Evolutionary conservation across 1,284 basidiomycete species (phyloP).

Genomic region (Sphagnurus paluster): DNA sequence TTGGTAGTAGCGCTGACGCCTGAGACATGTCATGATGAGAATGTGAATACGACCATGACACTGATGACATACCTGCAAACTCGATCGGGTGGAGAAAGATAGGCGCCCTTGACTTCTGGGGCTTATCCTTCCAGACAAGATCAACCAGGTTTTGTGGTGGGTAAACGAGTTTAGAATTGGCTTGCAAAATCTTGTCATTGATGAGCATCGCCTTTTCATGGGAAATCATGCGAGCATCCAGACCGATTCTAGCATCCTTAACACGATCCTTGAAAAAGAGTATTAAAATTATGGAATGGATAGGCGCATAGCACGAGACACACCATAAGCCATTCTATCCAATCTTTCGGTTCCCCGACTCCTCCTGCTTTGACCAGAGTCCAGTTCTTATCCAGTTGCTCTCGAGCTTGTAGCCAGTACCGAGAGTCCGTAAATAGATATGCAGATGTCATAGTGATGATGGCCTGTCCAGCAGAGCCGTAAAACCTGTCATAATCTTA

Average conservation of each 20-base stretch:
- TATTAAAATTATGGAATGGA: slow-evolving; percentile 5
- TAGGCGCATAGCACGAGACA: slow-evolving; percentile 25
- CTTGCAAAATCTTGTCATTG: slow-evolving; percentile 51
- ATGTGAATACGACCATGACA: background rate
- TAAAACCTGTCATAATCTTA: slow-evolving; percentile 59
- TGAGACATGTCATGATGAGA: slow-evolving; percentile 16
- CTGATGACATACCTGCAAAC: slow-evolving; percentile 58
- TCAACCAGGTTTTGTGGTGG: slow-evolving; percentile 86
- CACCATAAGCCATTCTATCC: slow-evolving; percentile 76
- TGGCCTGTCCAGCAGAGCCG: slow-evolving; percentile 83
- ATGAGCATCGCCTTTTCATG: slow-evolving; percentile 68
- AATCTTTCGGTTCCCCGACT: slow-evolving; percentile 61
- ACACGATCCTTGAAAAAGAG: slow-evolving; percentile 45
- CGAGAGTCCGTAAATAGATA: slow-evolving; percentile 86
- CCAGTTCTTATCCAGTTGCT: slow-evolving; percentile 82
- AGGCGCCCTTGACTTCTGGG: slow-evolving; percentile 63
- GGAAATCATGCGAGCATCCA: slow-evolving; percentile 88
- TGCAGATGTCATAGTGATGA: slow-evolving; percentile 66
- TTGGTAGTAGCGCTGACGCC: slow-evolving; percentile 60
- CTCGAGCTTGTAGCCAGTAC: slow-evolving; percentile 85
- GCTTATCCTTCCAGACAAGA: slow-evolving; percentile 77
- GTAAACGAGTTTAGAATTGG: slow-evolving; percentile 64
- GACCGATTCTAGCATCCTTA: slow-evolving; percentile 66
- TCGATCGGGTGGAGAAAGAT: slow-evolving; percentile 76
- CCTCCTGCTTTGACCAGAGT: slow-evolving; percentile 68